Base-by-base conservation (phyloP, 805 yeast species). In the Crinitomyces ghanaensis region DNA sequence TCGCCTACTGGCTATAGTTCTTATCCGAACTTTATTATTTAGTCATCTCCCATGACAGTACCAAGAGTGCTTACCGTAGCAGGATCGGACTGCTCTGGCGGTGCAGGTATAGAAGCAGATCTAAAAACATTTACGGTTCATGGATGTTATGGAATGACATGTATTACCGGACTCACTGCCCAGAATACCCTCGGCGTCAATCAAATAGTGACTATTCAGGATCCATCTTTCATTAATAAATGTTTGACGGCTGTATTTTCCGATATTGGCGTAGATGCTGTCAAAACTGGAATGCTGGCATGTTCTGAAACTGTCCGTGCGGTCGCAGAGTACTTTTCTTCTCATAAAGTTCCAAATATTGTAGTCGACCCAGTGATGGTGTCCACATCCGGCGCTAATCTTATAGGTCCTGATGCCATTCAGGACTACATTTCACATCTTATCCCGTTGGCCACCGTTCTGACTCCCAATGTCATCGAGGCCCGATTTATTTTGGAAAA, bases 81-180 rank as follows among this genome's bases (percentile, higher is more conserved):
- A 39, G 93, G 93, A 0, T 77, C 88, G 0, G 95, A 83, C 51
- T 70, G 76, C 28, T 77, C 88, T 7, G 95, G 94, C 2, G 94
- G 94, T 3, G 94, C 95, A 2, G 95, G 95, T 2, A 74, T 83
- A 31, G 94, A 83, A 53, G 94, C 94, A 1, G 95, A 83, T 51
- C 51, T 83, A 24, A 84, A 84, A 56, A 74, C 94, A 0, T 68
- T 83, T 35, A 64, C 79, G 3, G 79, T 80, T 1, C 81, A 78
- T 46, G 70, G 72, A 11, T 83, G 83, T 32, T 80, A 75, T 48
- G 94, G 81, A 0, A 56, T 77, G 53, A 78, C 86, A 1, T 77
- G 85, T 46, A 73, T 81, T 28, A 70, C 85, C 6, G 86, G 85
- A 2, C 55, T 84, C 38, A 83, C 93, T 0, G 79, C 85, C 5